Base-by-base conservation (phyloP, 1,284 basidiomycete species). In the Gymnopus androsaceus region DNA sequence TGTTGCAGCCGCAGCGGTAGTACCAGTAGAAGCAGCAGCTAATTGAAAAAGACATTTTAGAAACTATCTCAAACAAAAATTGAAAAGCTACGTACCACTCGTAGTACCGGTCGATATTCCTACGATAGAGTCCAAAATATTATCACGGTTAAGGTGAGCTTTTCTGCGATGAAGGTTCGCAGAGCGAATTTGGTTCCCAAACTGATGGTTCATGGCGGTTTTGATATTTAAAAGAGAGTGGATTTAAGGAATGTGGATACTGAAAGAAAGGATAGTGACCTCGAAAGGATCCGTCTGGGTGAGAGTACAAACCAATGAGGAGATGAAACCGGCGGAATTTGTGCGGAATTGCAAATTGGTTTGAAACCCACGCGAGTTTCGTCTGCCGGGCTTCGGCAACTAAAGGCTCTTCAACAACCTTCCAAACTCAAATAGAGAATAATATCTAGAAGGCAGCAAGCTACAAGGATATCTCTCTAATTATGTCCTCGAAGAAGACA, bases 151-250 rank as follows among this genome's bases (percentile, higher is more conserved):
- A 4, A 53, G 21, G 36, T 45, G 23, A 46, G 44, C 27, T 44
- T 37, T 53, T 27, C 42, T 44, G 44, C 23, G 51, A 27, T 44
- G 40, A 36, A 45, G 23, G n/a, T 53, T 25, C 11, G 44, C 41
- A 45, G 51, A 44, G 17, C 51, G 51, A 9, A 21, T 21, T 38
- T 50, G 28, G n/a, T 37, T 23, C 25, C 38, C 48, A 8, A 45
- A 33, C 17, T 28, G 51, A 45, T 45, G 51, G 27, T 30, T 53
- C 51, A 53, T 53, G 42, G 12, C 30, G 25, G 34, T 45, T 44
- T 34, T 12, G 2, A 8, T 5, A 14, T 42, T n/a, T 17, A n/a
- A 42, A 42, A 34, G 33, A 50, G 37, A 31, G 30, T 41, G 37
- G 30, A 21, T 19, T 28, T 36, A 53, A 44, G 27, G 51, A 53